phyloP scores from a whole-genome alignment of 306 rosid species.

The Fragaria ananassa region DNA sequence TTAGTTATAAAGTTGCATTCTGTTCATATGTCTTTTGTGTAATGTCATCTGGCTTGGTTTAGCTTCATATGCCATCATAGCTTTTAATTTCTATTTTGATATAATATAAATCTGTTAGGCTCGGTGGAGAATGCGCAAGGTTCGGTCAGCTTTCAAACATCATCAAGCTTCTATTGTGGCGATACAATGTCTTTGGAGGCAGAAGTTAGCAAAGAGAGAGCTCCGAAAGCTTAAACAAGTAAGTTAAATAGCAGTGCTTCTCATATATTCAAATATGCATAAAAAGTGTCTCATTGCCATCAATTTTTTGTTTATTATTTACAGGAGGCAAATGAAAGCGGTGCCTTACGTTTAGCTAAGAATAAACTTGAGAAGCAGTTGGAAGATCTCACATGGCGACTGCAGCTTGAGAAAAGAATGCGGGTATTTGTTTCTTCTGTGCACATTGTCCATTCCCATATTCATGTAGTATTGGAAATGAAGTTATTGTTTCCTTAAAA shows the following conservation, averaged over 20 bases:
- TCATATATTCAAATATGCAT: slow-evolving; percentile 7
- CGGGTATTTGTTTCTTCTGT: slow-evolving; percentile 51
- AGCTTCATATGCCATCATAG: background rate
- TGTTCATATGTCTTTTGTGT: background rate
- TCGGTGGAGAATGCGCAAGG: slow-evolving; percentile 80
- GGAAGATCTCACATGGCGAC: slow-evolving; percentile 93
- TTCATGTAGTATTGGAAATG: background rate
- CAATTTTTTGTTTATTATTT: slow-evolving; percentile 21
- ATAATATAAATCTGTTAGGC: slow-evolving; percentile 47
- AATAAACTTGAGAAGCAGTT: slow-evolving; percentile 93
- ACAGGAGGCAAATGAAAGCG: slow-evolving; percentile 96
- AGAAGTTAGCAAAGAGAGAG: slow-evolving; percentile 76
- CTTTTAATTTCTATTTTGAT: slow-evolving; percentile 14
- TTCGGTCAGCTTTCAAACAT: slow-evolving; percentile 53
- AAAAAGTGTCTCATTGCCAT: slow-evolving; percentile 4
- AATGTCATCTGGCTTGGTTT: slow-evolving; percentile 8
- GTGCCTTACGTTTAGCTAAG: slow-evolving; percentile 94
- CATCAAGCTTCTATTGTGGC: slow-evolving; percentile 62
- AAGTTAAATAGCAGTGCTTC: slow-evolving; percentile 15
- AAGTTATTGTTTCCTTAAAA: background rate
- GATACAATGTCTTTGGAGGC: slow-evolving; percentile 87
- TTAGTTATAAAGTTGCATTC: background rate
- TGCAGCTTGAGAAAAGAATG: slow-evolving; percentile 88
- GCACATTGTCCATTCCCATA: background rate
- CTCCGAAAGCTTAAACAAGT: slow-evolving; percentile 74